Percentiles rank a stretch among this genome's conserved stretches.
These are phyloP conservation scores for Coniophora puteana DNA, from an alignment of 1,284 basidiomycete genomes.

Conservation along the genomic window DNA sequence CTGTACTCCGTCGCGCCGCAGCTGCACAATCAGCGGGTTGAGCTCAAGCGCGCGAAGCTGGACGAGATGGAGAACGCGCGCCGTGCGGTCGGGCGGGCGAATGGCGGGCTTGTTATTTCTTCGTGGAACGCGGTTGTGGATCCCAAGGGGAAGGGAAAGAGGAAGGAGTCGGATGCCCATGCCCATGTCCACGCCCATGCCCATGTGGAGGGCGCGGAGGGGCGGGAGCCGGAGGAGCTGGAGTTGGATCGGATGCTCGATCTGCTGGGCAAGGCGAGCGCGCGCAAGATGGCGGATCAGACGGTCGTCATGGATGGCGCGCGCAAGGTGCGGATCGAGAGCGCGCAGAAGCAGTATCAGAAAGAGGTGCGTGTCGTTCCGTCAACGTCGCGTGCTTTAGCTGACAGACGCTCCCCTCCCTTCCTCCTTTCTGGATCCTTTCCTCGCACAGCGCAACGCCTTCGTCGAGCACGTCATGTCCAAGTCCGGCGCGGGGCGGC, in stretches of 20 bases:
- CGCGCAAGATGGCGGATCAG: slow-evolving; percentile 64
- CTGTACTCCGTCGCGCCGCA: slow-evolving; percentile 82
- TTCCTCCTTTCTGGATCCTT: slow-evolving; percentile 28
- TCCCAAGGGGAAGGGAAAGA: slow-evolving; percentile 44
- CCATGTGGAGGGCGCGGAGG: slow-evolving; percentile 15
- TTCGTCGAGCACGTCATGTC: slow-evolving; percentile 68
- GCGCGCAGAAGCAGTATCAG: slow-evolving; percentile 48
- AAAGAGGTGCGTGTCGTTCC: slow-evolving; percentile 51
- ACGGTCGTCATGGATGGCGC: slow-evolving; percentile 60
- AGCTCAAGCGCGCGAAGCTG: slow-evolving; percentile 66
- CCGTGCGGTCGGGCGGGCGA: slow-evolving; percentile 25
- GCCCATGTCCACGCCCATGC: no score
- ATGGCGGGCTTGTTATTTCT: slow-evolving; percentile 1
- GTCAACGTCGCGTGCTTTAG: not conserved
- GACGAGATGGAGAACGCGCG: slow-evolving; percentile 64
- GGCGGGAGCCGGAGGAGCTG: slow-evolving; percentile 38
- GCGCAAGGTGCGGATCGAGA: slow-evolving; percentile 50
- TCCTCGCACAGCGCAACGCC: slow-evolving; percentile 59
- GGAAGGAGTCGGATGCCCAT: no score
- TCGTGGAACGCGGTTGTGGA: slow-evolving; percentile 13
- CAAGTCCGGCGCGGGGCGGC: slow-evolving; percentile 63
- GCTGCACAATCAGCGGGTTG: slow-evolving; percentile 82
- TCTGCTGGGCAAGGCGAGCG: slow-evolving; percentile 68
- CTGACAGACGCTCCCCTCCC: slow-evolving; percentile 1
- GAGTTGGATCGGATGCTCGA: slow-evolving; percentile 73